Evolutionary conservation across 2,329 filamentous ascomycete genomes (phyloP).

Genomic region (Nemania serpens): DNA sequence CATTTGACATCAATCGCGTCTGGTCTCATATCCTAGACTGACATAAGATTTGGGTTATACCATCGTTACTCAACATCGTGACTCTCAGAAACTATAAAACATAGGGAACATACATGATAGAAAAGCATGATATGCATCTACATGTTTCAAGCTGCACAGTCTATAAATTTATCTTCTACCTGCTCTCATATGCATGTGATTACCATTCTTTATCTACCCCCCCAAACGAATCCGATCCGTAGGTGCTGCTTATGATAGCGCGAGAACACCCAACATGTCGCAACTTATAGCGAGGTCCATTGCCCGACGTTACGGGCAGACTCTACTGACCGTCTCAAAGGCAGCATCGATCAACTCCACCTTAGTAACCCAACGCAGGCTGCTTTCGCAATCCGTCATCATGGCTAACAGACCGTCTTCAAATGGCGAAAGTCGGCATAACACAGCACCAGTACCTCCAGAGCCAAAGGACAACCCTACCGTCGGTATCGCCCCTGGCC

Average conservation of each 20-base stretch:
- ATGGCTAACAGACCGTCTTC: background rate
- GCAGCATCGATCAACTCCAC: constrained; percentile 1
- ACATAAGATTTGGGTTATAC: background rate
- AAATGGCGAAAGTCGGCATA: background rate
- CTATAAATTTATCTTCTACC: too few relatives aligned
- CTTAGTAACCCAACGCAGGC: background rate
- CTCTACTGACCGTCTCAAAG: background rate
- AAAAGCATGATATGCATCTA: background rate
- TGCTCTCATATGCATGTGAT: background rate
- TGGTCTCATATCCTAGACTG: background rate
- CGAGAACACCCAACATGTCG: constrained; percentile 9
- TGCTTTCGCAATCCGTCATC: constrained; percentile 1
- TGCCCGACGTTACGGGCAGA: constrained; percentile 9
- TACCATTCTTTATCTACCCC: background rate
- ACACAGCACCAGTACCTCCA: constrained; percentile 30
- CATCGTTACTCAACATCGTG: background rate
- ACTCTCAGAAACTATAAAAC: background rate
- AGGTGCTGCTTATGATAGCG: background rate
- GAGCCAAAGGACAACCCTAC: constrained; percentile 37
- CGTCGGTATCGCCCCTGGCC: constrained; percentile 28
- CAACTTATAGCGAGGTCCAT: constrained; percentile 6
- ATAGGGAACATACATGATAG: background rate
- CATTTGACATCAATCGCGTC: too few relatives aligned
- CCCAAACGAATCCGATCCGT: background rate
- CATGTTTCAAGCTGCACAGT: background rate